phyloP scores from a whole-genome alignment of 2,329 filamentous ascomycete species.

The Tothia fuscella region DNA sequence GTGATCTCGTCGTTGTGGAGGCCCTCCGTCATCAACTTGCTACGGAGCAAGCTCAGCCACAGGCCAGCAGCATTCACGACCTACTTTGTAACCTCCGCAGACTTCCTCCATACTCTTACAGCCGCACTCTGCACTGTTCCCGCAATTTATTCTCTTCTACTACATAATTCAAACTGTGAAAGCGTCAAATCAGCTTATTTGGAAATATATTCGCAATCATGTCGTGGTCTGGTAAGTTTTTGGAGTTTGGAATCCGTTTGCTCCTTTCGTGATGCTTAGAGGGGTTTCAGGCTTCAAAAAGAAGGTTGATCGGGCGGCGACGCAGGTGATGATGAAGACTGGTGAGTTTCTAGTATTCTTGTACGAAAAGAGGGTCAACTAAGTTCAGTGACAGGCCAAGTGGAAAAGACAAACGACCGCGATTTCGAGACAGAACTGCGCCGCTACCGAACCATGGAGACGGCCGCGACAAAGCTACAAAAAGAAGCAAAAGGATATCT shows the following conservation, averaged over 20 bases:
- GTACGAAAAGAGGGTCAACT: background rate
- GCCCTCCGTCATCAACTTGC: too few species aligned
- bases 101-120: too few species aligned
- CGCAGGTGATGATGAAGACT: constrained; percentile 99
- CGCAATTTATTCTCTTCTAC: too few species aligned
- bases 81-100: too few species aligned
- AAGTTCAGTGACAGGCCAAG: constrained; percentile 52
- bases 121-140: too few species aligned
- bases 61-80: too few species aligned
- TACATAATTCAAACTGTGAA: too few species aligned
- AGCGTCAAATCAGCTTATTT: too few species aligned
- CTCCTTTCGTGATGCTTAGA: background rate
- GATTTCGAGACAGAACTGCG: constrained; percentile 98
- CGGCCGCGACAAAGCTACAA: constrained; percentile 79
- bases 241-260: background rate
- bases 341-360: constrained; percentile 38
- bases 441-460: constrained; percentile 95
- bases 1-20: too few species aligned
- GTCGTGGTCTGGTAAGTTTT: constrained; percentile 46
- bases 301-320: constrained; percentile 96
- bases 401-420: constrained; percentile 96
- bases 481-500: constrained; percentile 98
- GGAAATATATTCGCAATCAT: constrained; percentile 22
- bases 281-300: constrained; percentile 63
- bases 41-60: too few species aligned